Base-by-base conservation (phyloP, 192 early-diverging fungal genomes). In the Coemansia javaensis region DNA sequence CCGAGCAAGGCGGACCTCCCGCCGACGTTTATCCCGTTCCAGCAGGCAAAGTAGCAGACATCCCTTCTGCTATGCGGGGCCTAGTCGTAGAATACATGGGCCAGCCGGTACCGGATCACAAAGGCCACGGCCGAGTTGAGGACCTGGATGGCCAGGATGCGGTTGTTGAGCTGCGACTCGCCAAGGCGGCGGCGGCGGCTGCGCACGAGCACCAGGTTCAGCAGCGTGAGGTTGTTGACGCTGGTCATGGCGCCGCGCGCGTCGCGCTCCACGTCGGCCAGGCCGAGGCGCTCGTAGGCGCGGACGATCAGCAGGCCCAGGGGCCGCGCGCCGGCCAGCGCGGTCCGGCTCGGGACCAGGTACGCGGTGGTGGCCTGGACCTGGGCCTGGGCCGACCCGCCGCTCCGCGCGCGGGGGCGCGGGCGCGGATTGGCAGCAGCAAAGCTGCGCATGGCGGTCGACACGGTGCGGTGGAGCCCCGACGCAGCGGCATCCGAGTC, bases 141-240 rank as follows among this genome's bases (percentile, higher is more conserved):
- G 3, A 76, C 48, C 50, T 97, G 94, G 10, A 90, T 50, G 25
- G 79, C 32, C 35, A 90, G 65, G 1, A 97, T 73, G 4, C 66
- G 39, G 17, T 50, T 23, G 81, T 81, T 34, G 76, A 63, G 50
- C 66, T 81, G 41, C 40, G 66, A 35, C 59, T 97, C 97, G 14
- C 65, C 67, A 57, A 91, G 78, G 0, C 87, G 89, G 5, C 85
- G 88, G 25, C 79, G 51, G 5, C 85, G 88, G 25, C 79, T 51
- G 59, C 77, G 77, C 18, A 94, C 79, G n/a, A 99, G 72, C 43
- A 97, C 63, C 14, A 94, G 59, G 54, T 97, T 99, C 18, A 99
- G 77, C 22, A 99, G 59, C 0, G 97, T 99, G 27, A 99, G 75
- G 59, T 99, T 99, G 53, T 85, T 97, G 63, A 82, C 77, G 42